These are phyloP conservation scores for Alternaria postmessia DNA, from an alignment of 2,329 filamentous ascomycete species.

Conservation along the genomic window DNA sequence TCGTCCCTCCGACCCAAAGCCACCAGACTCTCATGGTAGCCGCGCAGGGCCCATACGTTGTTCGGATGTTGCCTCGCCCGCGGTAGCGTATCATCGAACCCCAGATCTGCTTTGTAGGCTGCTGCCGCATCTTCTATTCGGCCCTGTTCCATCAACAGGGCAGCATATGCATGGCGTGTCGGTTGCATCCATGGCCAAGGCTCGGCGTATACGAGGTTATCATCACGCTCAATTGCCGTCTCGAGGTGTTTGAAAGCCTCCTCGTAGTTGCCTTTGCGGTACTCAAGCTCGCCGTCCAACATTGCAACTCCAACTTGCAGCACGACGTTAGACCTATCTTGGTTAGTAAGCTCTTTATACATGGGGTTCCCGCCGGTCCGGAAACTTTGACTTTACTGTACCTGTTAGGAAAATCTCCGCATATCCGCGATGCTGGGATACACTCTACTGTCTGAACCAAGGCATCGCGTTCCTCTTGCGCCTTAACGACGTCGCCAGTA, in stretches of 20 bases:
- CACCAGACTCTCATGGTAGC: slow-evolving; percentile 73
- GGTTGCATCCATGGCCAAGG: slow-evolving; percentile 86
- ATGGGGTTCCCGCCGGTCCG: not conserved
- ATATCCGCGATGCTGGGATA: slow-evolving; percentile 67
- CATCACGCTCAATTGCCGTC: slow-evolving; percentile 66
- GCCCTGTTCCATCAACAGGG: slow-evolving; percentile 73
- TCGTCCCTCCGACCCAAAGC: slow-evolving; percentile 61
- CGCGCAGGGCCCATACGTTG: slow-evolving; percentile 79
- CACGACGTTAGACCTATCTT: slow-evolving; percentile 63
- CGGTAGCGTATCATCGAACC: slow-evolving; percentile 62
- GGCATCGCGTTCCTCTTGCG: slow-evolving; percentile 58
- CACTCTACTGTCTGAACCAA: slow-evolving; percentile 62
- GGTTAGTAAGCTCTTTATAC: not conserved
- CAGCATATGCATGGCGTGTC: slow-evolving; percentile 73
- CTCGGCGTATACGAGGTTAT: slow-evolving; percentile 73
- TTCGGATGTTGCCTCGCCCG: slow-evolving; percentile 72
- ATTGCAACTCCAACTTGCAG: slow-evolving; percentile 68
- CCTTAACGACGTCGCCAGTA: slow-evolving; percentile 62
- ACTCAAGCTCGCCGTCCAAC: slow-evolving; percentile 77
- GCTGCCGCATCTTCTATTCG: slow-evolving; percentile 48
- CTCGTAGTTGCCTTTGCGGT: slow-evolving; percentile 67
- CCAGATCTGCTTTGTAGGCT: slow-evolving; percentile 53
- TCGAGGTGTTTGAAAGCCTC: slow-evolving; percentile 67
- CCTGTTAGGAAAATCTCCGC: slow-evolving; percentile 71
- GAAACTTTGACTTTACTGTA: not conserved